Conservation (phyloP, 108 stramenopile species). For the Conticribra guillardii region DNA sequence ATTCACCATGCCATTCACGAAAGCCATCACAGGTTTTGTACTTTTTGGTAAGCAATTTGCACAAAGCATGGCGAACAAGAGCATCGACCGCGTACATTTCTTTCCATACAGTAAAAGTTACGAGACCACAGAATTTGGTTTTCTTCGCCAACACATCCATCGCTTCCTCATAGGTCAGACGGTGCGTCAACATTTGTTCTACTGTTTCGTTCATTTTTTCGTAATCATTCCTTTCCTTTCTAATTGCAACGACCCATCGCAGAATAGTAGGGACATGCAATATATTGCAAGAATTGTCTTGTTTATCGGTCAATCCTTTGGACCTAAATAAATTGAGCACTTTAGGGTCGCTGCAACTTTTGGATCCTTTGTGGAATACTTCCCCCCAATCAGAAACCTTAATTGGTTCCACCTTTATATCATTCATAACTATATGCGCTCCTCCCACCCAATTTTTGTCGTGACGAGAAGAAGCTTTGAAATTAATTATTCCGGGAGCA, state of each 20-base stretch:
- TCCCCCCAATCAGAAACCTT: slow-evolving; percentile 25
- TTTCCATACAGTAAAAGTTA: slow-evolving; percentile 14
- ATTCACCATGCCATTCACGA: slow-evolving; percentile 4
- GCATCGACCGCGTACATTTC: slow-evolving; percentile 20
- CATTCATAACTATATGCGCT: too few relatives aligned
- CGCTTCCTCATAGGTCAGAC: slow-evolving; percentile 8
- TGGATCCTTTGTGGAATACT: not conserved
- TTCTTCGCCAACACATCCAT: slow-evolving; percentile 12
- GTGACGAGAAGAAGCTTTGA: too few relatives aligned
- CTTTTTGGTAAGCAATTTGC: slow-evolving; percentile 21
- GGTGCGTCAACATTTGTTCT: slow-evolving; percentile 11
- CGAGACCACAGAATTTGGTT: slow-evolving; percentile 12
- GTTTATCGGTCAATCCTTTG: slow-evolving; percentile 3
- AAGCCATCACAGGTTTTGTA: slow-evolving; percentile 27
- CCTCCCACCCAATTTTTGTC: too few relatives aligned
- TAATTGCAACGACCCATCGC: slow-evolving; percentile 2
- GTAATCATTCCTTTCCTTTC: not conserved
- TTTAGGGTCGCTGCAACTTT: not conserved
- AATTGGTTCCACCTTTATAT: too few relatives aligned
- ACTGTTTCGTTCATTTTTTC: slow-evolving; percentile 20
- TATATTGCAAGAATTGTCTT: slow-evolving; percentile 1
- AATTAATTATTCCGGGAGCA: too few relatives aligned
- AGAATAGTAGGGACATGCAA: slow-evolving; percentile 12
- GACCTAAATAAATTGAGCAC: not conserved
- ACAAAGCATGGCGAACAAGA: slow-evolving; percentile 27